Conservation (phyloP, 1,284 basidiomycete species). For the Cutaneotrichosporon sp. region DNA sequence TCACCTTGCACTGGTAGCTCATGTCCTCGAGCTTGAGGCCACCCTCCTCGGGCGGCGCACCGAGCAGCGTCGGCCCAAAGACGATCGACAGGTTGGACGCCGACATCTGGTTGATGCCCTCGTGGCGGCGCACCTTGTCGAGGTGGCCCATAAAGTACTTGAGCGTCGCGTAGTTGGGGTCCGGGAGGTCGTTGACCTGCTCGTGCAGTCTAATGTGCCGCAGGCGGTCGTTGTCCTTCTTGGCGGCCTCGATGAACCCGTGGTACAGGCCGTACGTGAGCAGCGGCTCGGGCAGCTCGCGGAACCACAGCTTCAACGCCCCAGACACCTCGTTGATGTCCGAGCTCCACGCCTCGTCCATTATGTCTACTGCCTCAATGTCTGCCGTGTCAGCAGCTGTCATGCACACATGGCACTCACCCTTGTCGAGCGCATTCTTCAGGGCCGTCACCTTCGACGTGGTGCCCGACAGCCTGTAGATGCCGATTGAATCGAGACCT, state of each 20-base stretch:
- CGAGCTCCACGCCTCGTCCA: conserved; percentile 83
- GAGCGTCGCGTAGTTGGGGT: conserved; percentile 96
- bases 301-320: conserved; percentile 92
- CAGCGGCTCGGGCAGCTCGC: conserved; percentile 93
- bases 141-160: conserved; percentile 96
- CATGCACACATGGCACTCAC: no score
- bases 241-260: conserved; percentile 92
- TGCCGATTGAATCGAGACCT: conserved; percentile 77
- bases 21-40: conserved; percentile 61
- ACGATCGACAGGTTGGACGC: conserved; percentile 93
- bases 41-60: conserved; percentile 58
- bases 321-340: conserved; percentile 97
- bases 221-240: conserved; percentile 89
- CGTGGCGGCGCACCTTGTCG: conserved; percentile 75
- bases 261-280: conserved; percentile 82
- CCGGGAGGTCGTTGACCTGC: conserved; percentile 94
- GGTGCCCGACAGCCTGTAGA: conserved; percentile 92
- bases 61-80: conserved; percentile 93
- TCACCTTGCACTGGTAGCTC: conserved; percentile 66
- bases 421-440: conserved; percentile 82
- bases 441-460: conserved; percentile 83
- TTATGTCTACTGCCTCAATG: conserved; percentile 77
- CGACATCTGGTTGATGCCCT: conserved; percentile 86
- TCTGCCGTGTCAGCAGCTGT: conserved; percentile 80
- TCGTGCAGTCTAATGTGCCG: conserved; percentile 95